Conservation (phyloP, 257 asterid genomes). For the Solanum sparsipilum region DNA sequence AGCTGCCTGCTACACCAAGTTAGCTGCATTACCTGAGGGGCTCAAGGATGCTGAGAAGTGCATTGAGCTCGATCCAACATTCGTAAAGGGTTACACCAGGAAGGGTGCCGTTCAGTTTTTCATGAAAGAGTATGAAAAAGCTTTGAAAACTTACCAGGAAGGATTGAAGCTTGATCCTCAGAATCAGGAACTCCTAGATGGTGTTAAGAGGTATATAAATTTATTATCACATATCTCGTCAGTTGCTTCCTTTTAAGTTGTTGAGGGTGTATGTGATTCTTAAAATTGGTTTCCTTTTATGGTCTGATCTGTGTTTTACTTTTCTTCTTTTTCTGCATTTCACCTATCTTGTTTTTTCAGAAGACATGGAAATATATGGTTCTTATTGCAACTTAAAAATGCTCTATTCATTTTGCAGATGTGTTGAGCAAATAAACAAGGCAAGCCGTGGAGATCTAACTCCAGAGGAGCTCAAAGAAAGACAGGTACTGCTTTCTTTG, state of each 20-base stretch:
- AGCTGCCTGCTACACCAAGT: slow-evolving; percentile 72
- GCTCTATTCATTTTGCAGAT: slow-evolving; percentile 29
- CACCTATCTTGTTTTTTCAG: neutral
- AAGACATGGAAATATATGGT: neutral
- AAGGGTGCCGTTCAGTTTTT: slow-evolving; percentile 66
- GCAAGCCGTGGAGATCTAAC: slow-evolving; percentile 85
- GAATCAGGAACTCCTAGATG: slow-evolving; percentile 75
- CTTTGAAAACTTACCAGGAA: slow-evolving; percentile 64
- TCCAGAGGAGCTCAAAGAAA: slow-evolving; percentile 91
- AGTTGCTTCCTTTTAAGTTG: slow-evolving; percentile 10
- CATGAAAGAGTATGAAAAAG: slow-evolving; percentile 70
- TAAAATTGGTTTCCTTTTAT: neutral
- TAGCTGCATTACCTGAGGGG: slow-evolving; percentile 74
- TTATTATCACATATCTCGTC: neutral
- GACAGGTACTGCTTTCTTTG: slow-evolving; percentile 51
- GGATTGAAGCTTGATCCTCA: slow-evolving; percentile 78
- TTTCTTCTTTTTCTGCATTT: neutral
- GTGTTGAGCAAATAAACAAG: slow-evolving; percentile 77
- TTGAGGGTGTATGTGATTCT: neutral
- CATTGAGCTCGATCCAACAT: slow-evolving; percentile 63
- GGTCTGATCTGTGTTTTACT: neutral
- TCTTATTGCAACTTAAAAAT: neutral
- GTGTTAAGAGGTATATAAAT: slow-evolving; percentile 54
- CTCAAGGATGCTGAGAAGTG: slow-evolving; percentile 76
- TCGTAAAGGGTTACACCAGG: slow-evolving; percentile 58